Base-by-base conservation (phyloP, 805 yeast species). In the Pichia eremophila region DNA sequence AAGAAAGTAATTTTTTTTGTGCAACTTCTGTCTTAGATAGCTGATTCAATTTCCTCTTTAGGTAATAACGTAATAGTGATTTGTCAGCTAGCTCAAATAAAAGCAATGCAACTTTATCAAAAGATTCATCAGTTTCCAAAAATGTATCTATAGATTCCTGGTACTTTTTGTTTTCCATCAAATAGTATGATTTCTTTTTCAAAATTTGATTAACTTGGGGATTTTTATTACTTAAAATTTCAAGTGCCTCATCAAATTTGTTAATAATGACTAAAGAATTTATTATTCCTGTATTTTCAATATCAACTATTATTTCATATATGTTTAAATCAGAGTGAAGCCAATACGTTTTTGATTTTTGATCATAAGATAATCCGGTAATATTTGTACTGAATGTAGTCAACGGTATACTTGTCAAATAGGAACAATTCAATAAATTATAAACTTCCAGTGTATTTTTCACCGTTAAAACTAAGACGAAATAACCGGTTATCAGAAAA, bases 271-370 rank as follows among this genome's bases (percentile, higher is more conserved):
- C 59, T 56, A 81, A 62, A 0, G 77, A 68, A 46, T 74, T 75
- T 96, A 97, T 87, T 3, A 90, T 80, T 27, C 84, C 84, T 5
- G 74, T 68, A 5, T 80, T 70, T 61, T 91, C 97, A 57, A 83
- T 75, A 35, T 73, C 73, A 12, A 86, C 68, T 10, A 83, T 72
- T 8, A 93, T 64, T 60, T 93, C 99, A 59, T 74, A 85, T 10
- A 93, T 78, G 43, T 71, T 71, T 6, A 65, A 58, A 12, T 67
- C 63, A 0, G 93, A 78, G 56, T 70, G 86, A 4, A 85, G 63
- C 99, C 99, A 93, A 55, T 70, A 85, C 0, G 98, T 85, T 1
- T 70, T 59, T 40, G 64, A 64, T 5, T 62, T 50, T 45, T 64
- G 63, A 56, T 85, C 95, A 2, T 71, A 69, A 2, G 73, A 57